Conservation (phyloP, 2,329 filamentous ascomycete species). For the Ceratocystiopsis minuta region DNA sequence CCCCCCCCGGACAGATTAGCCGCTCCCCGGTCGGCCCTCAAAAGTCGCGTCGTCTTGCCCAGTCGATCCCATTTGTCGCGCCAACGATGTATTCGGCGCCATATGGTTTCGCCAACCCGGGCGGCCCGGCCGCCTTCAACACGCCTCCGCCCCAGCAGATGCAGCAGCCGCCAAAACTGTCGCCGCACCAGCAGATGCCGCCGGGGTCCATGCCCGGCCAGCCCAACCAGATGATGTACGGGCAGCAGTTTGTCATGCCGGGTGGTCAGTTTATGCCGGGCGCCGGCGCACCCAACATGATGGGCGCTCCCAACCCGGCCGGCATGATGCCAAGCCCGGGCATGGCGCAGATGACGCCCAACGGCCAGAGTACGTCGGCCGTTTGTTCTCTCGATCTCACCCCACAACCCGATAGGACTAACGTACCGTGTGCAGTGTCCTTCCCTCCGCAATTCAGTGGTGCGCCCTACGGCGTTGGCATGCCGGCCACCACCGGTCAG, state of each 20-base stretch:
- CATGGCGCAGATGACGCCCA: constrained; percentile 40
- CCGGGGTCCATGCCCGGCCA: constrained; percentile 23
- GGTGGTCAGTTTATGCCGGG: constrained; percentile 25
- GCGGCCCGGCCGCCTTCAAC: constrained; percentile 31
- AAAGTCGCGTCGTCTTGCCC: too few species aligned
- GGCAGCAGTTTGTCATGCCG: constrained; percentile 36
- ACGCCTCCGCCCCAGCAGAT: constrained; percentile 28
- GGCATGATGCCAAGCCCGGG: constrained; percentile 46
- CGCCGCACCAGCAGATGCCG: constrained; percentile 21
- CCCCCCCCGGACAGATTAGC: too few species aligned
- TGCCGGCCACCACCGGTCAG: constrained; percentile 31
- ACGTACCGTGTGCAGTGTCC: constrained; percentile 24
- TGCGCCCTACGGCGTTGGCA: constrained; percentile 36
- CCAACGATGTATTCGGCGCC: constrained; percentile 34
- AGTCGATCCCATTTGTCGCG: neutral
- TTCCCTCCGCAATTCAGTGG: constrained; percentile 40
- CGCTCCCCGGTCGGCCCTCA: too few species aligned
- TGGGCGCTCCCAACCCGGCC: constrained; percentile 35
- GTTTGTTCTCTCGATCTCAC: neutral
- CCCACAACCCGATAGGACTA: neutral
- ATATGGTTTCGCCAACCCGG: constrained; percentile 36
- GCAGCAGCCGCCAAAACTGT: constrained; percentile 5
- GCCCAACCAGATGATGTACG: constrained; percentile 39
- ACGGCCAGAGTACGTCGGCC: constrained; percentile 37
- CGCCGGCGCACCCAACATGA: constrained; percentile 31